Evolutionary conservation across 2,329 filamentous ascomycete genomes (phyloP), one percentile per base, ranked within the genome.

Genomic region (Aspergillus transmontanensis): DNA sequence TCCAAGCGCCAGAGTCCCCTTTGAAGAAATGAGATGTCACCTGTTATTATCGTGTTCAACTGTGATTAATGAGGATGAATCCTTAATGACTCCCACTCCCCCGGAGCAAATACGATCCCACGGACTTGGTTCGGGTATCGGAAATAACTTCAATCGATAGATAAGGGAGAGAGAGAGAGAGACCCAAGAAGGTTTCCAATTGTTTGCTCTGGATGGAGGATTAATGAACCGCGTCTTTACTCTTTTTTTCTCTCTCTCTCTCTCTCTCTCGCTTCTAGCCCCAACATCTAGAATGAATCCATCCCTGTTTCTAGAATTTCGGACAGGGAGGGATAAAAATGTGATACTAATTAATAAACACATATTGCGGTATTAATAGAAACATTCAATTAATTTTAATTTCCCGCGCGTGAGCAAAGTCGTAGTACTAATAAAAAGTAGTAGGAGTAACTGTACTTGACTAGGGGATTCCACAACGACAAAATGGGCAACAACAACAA

Each of bases 41-140:
- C 26, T 51, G n/a, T 34, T 28, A 50, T 50, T 19, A 28, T 50
- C 6, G 26, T 50, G 14, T 19, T 50, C 14, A 30, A 19, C 12
- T 14, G 28, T 11, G 34, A 26, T 41, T 19, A 41, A 41, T 41
- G 16, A 41, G 39, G 9, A 41, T 1, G 39, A 41, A n/a, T 41
- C 6, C 19, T 41, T 41, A 41, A 41, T 16, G n/a, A 41, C 16
- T 41, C 39, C 32, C 32, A 12, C 32, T 34, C 10, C 32, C 32
- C 34, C 16, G 39, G 23, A 7, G 21, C 19, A 19, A 43, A 43
- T 28, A 34, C n/a, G 19, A 43, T 57, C 30, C 54, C 34, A 57
- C 54, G 54, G 54, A n/a, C 43, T 26, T 57, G 23, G 41, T 43
- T 50, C 46, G 46, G 46, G 46, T 30, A 19, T 57, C 54, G 34